phyloP scores from a whole-genome alignment of 495 filamentous ascomycete species.

The Schizothecium vesticola region DNA sequence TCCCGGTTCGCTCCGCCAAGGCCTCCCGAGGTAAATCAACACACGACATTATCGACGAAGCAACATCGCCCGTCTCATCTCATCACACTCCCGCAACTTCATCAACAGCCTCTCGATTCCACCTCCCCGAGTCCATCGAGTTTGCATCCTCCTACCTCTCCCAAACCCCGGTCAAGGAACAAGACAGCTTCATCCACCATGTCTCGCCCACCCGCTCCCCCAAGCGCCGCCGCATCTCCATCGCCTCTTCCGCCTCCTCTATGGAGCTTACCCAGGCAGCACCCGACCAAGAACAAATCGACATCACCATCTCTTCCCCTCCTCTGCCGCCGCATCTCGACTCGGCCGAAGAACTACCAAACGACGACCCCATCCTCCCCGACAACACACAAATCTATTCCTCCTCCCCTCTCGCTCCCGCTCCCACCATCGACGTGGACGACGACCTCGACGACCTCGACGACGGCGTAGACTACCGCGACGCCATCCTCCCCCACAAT shows the following conservation, averaged over 20 bases:
- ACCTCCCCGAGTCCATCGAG: slow-evolving; percentile 33
- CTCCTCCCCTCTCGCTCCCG: not conserved
- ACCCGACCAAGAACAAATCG: not conserved
- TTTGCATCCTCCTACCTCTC: slow-evolving; percentile 24
- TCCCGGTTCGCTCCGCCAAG: slow-evolving; percentile 17
- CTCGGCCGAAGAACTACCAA: not conserved
- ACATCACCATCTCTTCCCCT: not conserved
- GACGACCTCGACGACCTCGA: not conserved
- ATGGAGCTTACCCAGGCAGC: not conserved
- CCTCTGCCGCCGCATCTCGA: not conserved
- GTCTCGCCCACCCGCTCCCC: slow-evolving; percentile 13
- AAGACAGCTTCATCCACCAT: not conserved
- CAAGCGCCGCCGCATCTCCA: slow-evolving; percentile 27
- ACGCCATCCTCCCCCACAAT: not conserved
- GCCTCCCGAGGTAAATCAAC: slow-evolving; percentile 15
- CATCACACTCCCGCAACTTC: slow-evolving; percentile 4
- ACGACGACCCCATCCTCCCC: slow-evolving; percentile 1
- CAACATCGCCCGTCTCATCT: slow-evolving; percentile 15
- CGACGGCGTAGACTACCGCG: not conserved
- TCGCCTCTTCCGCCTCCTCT: slow-evolving; percentile 2
- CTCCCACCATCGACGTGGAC: not conserved
- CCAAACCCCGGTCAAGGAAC: slow-evolving; percentile 12
- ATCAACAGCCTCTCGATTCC: not conserved
- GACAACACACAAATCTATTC: not conserved
- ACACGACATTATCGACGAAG: slow-evolving; percentile 27